phyloP scores from a whole-genome alignment of 495 filamentous ascomycete species.

The Aspergillus egyptiacus region DNA sequence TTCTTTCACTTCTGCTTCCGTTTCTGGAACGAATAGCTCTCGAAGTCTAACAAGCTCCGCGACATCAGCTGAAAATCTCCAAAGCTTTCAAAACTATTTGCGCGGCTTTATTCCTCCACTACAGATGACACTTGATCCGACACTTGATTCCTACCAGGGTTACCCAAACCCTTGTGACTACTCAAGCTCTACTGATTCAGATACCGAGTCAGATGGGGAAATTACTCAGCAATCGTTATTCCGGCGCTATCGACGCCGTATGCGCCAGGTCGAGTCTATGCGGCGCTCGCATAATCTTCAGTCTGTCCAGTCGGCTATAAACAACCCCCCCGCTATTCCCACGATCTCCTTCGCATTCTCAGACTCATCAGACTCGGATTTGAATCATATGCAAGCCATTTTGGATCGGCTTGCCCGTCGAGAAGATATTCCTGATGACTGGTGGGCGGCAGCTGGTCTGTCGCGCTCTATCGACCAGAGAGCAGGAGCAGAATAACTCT shows the following conservation, averaged over 20 bases:
- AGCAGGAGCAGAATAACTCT: slow-evolving; percentile 21
- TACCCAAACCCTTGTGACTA: slow-evolving; percentile 40
- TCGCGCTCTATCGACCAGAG: slow-evolving; percentile 45
- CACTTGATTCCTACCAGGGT: slow-evolving; percentile 38
- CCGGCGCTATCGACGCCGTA: slow-evolving; percentile 18
- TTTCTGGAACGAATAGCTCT: slow-evolving; percentile 32
- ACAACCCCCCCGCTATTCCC: slow-evolving; percentile 36
- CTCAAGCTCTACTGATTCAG: slow-evolving; percentile 33
- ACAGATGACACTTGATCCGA: slow-evolving; percentile 31
- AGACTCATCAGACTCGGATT: slow-evolving; percentile 35
- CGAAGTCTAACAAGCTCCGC: slow-evolving; percentile 25
- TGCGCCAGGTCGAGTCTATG: slow-evolving; percentile 19
- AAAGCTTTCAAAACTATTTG: slow-evolving; percentile 23
- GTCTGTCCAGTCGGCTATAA: slow-evolving; percentile 33
- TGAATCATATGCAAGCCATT: slow-evolving; percentile 62
- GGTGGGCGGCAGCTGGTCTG: slow-evolving; percentile 70
- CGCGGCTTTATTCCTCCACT: slow-evolving; percentile 18
- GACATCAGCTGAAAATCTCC: slow-evolving; percentile 28
- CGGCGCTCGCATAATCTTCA: slow-evolving; percentile 26
- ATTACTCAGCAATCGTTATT: slow-evolving; percentile 18
- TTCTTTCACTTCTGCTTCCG: slow-evolving; percentile 67
- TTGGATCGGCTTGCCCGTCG: slow-evolving; percentile 58
- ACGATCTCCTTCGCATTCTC: slow-evolving; percentile 33
- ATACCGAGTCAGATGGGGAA: slow-evolving; percentile 28
- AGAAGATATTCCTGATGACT: slow-evolving; percentile 68